A percentile compares a stretch with the other conserved stretches of the same genome.
phyloP scores from a whole-genome alignment of 768 basidiomycete species.

The Agrocybe praecox region DNA sequence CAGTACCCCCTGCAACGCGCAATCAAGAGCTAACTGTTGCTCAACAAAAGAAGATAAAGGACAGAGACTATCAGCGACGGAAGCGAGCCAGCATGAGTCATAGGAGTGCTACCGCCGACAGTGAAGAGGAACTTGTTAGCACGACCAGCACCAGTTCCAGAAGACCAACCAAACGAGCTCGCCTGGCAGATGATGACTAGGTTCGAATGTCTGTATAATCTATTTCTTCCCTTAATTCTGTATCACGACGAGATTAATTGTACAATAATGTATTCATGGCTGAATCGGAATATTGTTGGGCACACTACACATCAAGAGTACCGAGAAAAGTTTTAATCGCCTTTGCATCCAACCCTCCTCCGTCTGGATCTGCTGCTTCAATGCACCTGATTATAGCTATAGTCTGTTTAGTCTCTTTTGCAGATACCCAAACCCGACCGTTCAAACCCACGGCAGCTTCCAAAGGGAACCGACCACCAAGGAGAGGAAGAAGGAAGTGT shows the following conservation, averaged over 20 bases:
- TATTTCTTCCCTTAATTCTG: neutral
- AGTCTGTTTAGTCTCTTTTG: conserved; percentile 71
- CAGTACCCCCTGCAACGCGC: conserved; percentile 73
- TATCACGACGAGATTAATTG: conserved; percentile 6
- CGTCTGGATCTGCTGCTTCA: conserved; percentile 78
- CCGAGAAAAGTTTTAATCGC: conserved; percentile 55
- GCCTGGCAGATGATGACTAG: conserved; percentile 68
- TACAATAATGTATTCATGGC: conserved; percentile 11
- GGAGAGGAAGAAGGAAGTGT: conserved; percentile 79
- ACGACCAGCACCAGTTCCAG: conserved; percentile 50
- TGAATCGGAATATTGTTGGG: conserved; percentile 1
- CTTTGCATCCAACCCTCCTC: conserved; percentile 59
- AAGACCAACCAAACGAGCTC: conserved; percentile 69
- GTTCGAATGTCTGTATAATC: neutral
- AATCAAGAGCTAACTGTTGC: conserved; percentile 69
- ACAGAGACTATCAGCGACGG: conserved; percentile 79
- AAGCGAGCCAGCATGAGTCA: conserved; percentile 69
- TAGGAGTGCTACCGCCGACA: conserved; percentile 64
- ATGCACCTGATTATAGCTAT: conserved; percentile 81
- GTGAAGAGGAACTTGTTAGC: conserved; percentile 69
- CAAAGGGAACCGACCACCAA: conserved; percentile 82
- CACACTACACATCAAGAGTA: conserved; percentile 39
- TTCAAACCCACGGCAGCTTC: conserved; percentile 92
- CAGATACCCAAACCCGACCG: conserved; percentile 87
- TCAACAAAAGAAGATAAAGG: conserved; percentile 76